Evolutionary conservation across 2,329 filamentous ascomycete species (phyloP), one percentile per base, ranked within the genome.

Genomic region (Fusarium fujikuroi): DNA sequence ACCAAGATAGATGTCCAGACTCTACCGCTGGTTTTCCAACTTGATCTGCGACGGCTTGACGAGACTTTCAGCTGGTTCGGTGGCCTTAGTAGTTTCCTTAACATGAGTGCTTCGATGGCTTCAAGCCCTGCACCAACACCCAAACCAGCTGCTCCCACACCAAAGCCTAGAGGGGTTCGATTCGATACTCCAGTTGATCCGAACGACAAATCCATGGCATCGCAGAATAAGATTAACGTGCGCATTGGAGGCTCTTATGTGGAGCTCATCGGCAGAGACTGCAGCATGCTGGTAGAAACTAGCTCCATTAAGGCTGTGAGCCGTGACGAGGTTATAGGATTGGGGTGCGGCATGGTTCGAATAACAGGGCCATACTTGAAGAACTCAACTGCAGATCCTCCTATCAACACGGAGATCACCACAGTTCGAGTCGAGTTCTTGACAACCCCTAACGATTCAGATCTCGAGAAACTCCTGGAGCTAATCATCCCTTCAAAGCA

Each of bases 401-500:
- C 92, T 0, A 86, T 93, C 21, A 86, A 85, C 25, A 84, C 91
- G 9, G 89, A 92, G 4, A 77, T 97, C 7, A 85, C 84, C 36
- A 91, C 91, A 54, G 90, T 94, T 30, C 87, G 92, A 4, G 79
- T 96, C 30, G 92, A 95, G 66, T 97, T 93, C 76, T 82, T 94
- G 4, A 87, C 88, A 69, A 83, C 88, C 2, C 95, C 96, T 0
- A 92, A 92, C 69, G 92, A 97, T 74, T 85, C 87, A 23, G 96
- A 99, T 80, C 86, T 99, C 1, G 92, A 95, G 77, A 90, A 92
- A 39, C 87, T 99, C 3, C 84, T 99, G 1, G 92, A 93, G 59
- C 87, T 99, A 58, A 93, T 99, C 62, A 97, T 93, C 11, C 97
- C 96, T 0, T 97, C 95, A 1, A 96, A 95, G 73, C 91, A 96